Base-by-base conservation (phyloP, 805 yeast genomes). In the Wickerhamomyces canadensis region DNA sequence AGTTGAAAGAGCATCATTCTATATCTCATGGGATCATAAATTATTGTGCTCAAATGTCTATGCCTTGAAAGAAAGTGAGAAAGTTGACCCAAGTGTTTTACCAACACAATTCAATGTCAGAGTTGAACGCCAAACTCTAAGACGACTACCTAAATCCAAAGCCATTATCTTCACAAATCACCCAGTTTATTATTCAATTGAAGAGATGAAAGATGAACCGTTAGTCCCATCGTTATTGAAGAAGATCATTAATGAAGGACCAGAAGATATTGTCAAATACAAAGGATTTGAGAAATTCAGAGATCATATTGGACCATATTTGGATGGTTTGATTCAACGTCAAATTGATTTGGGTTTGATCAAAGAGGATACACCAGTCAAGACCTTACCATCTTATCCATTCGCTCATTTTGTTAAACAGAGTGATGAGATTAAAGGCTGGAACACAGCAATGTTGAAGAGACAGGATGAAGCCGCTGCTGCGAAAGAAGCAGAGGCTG, bases 161-260 rank as follows among this genome's bases (percentile, higher is more conserved):
- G 87, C 87, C 3, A 76, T 81, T 42, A 76, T 81, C 34, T 81
- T 81, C 64, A 78, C 87, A 19, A 81, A 81, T 53, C 89, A 81
- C 54, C 89, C 88, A 5, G 67, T 80, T n/a, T 83, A 80, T 53
- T 84, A 84, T 57, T 74, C 83, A 3, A 76, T 84, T 29, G 89
- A 83, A 27, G 91, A 84, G 51, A 77, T 84, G 76, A 82, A 84
- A 43, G 88, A 84, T 51, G 87, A 82, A 52, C 91, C 94, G 4
- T 57, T 80, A 50, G 74, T 84, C 19, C 87, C 88, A 7, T 74
- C 84, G 0, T 62, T 81, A 34, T 55, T 81, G 34, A 71, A 72
- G 51, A 80, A 78, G 48, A 76, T 79, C 35, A 61, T 81, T 24
- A 74, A 61, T 44, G 86, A 80, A 54, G 86, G 77, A 0, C 86